Percentiles rank a stretch among this genome's conserved stretches.
Conservation (phyloP, 345 rosid genomes). For the Reutealis trisperma region DNA sequence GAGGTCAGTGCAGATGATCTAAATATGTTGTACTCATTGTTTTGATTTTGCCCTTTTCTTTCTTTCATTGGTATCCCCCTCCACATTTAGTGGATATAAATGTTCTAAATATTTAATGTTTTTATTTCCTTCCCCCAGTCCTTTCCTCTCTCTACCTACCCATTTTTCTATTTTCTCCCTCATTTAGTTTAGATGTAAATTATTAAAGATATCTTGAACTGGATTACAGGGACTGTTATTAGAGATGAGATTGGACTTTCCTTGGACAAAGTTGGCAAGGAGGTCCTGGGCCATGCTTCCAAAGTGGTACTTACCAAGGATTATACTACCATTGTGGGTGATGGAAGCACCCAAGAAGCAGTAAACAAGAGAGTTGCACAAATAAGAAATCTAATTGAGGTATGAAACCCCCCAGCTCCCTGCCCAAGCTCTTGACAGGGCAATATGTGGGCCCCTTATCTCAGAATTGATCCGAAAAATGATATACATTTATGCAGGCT, state of each 20-base stretch:
- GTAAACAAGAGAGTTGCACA: constrained; percentile 91
- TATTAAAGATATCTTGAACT: background rate
- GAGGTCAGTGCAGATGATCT: constrained; percentile 43
- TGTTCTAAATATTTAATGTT: too few relatives aligned
- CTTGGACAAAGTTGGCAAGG: constrained; percentile 89
- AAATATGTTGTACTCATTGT: background rate
- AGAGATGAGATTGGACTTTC: constrained; percentile 95
- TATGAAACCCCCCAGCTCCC: constrained; percentile 1
- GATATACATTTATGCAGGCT: constrained; percentile 42
- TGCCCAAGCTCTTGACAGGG: background rate
- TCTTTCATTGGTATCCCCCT: background rate
- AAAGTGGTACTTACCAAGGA: constrained; percentile 98
- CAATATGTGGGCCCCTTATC: background rate
- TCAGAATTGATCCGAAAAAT: background rate
- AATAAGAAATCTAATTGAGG: constrained; percentile 91
- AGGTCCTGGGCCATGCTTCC: constrained; percentile 85
- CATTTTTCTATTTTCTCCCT: too few relatives aligned
- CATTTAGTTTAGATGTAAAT: background rate
- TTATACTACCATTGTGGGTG: constrained; percentile 85
- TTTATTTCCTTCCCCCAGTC: background rate
- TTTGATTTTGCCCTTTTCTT: background rate
- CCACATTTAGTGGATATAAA: background rate
- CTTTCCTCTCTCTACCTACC: background rate
- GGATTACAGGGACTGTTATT: constrained; percentile 70
- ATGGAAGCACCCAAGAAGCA: constrained; percentile 96